Evolutionary conservation across 1,284 basidiomycete species (phyloP).

Genomic region (Meira nashicola): DNA sequence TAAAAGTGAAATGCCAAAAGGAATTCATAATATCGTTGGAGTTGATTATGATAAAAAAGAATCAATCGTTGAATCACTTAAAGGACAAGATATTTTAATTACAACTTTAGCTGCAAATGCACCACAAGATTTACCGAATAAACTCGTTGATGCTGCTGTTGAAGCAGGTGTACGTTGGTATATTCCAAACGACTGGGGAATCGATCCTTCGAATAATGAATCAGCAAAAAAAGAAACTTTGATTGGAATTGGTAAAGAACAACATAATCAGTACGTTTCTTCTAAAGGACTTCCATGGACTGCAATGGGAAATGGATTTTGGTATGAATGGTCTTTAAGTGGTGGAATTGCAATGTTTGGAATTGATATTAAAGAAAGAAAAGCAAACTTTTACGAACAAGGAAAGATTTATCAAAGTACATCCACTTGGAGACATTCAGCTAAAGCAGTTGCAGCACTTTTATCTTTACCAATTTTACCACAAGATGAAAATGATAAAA

Average conservation of each 20-base stretch:
- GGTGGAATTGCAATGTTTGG: too few relatives aligned
- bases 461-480: background rate
- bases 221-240: background rate
- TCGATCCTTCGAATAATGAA: background rate
- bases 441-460: background rate
- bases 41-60: background rate
- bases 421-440: too few relatives aligned
- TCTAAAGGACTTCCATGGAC: too few relatives aligned
- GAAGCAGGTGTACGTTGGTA: background rate
- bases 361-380: too few relatives aligned
- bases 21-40: background rate
- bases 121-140: background rate
- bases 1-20: background rate
- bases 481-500: background rate
- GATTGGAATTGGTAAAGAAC: background rate
- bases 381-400: too few relatives aligned
- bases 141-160: background rate
- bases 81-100: background rate
- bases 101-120: background rate
- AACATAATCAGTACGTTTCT: too few relatives aligned
- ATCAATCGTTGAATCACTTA: background rate
- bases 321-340: too few relatives aligned
- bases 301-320: too few relatives aligned
- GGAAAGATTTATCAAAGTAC: too few relatives aligned
- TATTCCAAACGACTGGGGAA: conserved; percentile 2